phyloP scores from a whole-genome alignment of 441 rosid species.

The Brassica hybrid region DNA sequence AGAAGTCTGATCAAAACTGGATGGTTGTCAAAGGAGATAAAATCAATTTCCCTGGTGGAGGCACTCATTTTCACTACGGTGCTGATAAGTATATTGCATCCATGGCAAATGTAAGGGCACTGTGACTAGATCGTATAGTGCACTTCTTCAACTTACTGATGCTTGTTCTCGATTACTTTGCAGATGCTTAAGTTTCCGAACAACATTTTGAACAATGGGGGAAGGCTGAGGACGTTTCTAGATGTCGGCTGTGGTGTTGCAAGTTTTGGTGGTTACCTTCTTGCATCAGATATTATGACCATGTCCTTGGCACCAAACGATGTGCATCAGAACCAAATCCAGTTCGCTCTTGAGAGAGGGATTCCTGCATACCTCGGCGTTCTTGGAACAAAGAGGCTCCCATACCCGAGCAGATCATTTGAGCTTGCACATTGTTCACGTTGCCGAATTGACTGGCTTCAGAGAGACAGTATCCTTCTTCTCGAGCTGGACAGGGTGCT shows the following conservation, averaged over 20 bases:
- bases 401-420: constrained; percentile 98
- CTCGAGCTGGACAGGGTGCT: constrained; percentile 97
- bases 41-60: constrained; percentile 95
- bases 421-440: constrained; percentile 99
- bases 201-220: constrained; percentile 72
- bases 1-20: constrained; percentile 99
- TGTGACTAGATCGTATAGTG: background rate
- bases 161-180: background rate
- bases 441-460: constrained; percentile 98
- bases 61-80: constrained; percentile 99
- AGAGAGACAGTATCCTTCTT: constrained; percentile 95
- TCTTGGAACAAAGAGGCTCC: constrained; percentile 94
- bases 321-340: constrained; percentile 99
- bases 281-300: constrained; percentile 78
- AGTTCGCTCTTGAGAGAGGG: constrained; percentile 97
- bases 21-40: constrained; percentile 97
- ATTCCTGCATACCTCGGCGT: constrained; percentile 98
- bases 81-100: constrained; percentile 97
- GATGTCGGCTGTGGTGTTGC: constrained; percentile 99
- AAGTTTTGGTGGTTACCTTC: constrained; percentile 94
- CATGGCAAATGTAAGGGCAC: constrained; percentile 85
- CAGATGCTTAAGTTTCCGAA: constrained; percentile 95
- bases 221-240: constrained; percentile 77
- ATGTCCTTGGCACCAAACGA: constrained; percentile 98
- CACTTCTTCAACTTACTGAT: constrained; percentile 13